Evolutionary conservation across 495 filamentous ascomycete genomes (phyloP).

Genomic region (Usnea hakonensis): DNA sequence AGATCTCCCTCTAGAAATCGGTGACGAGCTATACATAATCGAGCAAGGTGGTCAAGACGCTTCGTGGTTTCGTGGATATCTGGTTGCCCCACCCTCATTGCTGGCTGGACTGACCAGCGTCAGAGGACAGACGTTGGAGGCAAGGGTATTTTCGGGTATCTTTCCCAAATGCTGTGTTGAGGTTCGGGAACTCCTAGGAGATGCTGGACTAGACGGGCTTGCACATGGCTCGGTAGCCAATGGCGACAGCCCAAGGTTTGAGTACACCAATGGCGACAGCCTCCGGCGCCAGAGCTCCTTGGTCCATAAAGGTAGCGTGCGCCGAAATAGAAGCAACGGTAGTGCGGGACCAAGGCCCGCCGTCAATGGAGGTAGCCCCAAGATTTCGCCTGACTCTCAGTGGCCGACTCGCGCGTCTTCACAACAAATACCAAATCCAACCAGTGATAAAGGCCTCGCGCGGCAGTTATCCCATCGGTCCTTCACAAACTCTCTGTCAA

Average conservation of each 20-base stretch:
- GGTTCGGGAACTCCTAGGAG: constrained; percentile 65
- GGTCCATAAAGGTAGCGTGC: constrained; percentile 11
- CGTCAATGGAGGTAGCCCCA: constrained; percentile 13
- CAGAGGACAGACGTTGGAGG: constrained; percentile 89
- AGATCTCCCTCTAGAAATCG: constrained; percentile 93
- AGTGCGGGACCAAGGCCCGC: background rate
- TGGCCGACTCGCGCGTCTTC: constrained; percentile 7
- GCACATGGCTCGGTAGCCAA: constrained; percentile 5
- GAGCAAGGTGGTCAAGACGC: constrained; percentile 82
- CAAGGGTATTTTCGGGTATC: constrained; percentile 92
- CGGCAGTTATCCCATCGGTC: constrained; percentile 23
- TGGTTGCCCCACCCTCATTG: constrained; percentile 87
- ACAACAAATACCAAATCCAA: constrained; percentile 1
- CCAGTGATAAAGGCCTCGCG: constrained; percentile 9
- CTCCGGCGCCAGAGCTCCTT: constrained; percentile 9
- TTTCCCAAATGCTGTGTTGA: constrained; percentile 92
- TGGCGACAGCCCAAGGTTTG: constrained; percentile 14
- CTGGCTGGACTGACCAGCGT: constrained; percentile 85
- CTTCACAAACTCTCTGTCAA: constrained; percentile 14
- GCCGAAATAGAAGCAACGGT: constrained; percentile 8
- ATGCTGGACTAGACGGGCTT: constrained; percentile 40
- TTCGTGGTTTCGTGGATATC: constrained; percentile 90
- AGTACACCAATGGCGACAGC: constrained; percentile 5
- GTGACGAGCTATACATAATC: constrained; percentile 97
- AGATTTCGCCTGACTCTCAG: constrained; percentile 1